Percentiles rank a stretch among this genome's conserved stretches.
Conservation (phyloP, 2,329 filamentous ascomycete species). For the Scedosporium aurantiacum region DNA sequence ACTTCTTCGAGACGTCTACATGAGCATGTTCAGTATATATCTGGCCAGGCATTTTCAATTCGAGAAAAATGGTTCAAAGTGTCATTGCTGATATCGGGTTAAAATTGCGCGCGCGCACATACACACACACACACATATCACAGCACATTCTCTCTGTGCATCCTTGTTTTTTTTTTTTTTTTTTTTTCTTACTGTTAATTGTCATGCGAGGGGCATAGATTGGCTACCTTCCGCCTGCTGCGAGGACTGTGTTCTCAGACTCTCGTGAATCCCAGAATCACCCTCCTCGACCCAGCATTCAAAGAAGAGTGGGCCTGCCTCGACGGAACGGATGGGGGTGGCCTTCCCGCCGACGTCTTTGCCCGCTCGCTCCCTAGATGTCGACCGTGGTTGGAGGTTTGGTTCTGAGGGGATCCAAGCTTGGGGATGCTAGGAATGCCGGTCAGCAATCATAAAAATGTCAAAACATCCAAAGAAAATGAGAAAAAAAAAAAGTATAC, state of each 20-base stretch:
- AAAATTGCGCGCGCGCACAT: too few relatives aligned
- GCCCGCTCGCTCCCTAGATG: not conserved
- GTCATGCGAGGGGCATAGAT: not conserved
- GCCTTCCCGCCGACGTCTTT: not conserved
- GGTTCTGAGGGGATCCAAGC: slow-evolving; percentile 48
- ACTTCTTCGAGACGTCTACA: not conserved
- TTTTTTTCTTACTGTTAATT: slow-evolving; percentile 18
- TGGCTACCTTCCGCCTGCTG: slow-evolving; percentile 15
- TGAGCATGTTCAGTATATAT: slow-evolving; percentile 10
- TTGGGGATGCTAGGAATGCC: slow-evolving; percentile 38
- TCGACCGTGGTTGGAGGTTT: slow-evolving; percentile 27
- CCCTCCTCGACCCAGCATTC: slow-evolving; percentile 57
- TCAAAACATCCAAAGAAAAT: slow-evolving; percentile 2
- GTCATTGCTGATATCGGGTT: not conserved
- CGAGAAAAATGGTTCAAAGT: not conserved
- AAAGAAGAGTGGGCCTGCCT: slow-evolving; percentile 49
- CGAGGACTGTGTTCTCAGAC: slow-evolving; percentile 3
- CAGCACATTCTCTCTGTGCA: too few relatives aligned
- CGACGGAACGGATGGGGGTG: slow-evolving; percentile 38
- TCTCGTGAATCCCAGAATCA: slow-evolving; percentile 19
- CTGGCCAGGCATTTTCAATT: not conserved
- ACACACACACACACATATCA: too few relatives aligned
- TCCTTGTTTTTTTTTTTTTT: not conserved
- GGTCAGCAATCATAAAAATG: not conserved
- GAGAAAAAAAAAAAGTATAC: slow-evolving; percentile 14